These are phyloP conservation scores for Cornus suecica DNA, from an alignment of 148 eudicot genomes.

Conservation along the genomic window DNA sequence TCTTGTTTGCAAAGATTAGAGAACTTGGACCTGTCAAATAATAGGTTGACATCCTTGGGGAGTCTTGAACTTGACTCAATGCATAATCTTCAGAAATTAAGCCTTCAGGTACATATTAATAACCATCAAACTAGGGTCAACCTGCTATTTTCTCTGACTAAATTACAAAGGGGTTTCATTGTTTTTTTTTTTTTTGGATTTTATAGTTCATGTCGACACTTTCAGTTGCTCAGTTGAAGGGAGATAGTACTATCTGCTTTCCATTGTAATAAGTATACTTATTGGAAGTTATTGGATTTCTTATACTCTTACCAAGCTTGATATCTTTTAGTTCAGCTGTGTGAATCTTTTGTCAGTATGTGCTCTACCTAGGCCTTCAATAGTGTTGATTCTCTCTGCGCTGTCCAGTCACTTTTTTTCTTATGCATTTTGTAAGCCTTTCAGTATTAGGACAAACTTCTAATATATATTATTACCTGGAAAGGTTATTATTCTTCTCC, in stretches of 20 bases:
- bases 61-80: conserved; percentile 59
- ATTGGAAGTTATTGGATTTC: neutral
- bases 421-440: too few relatives aligned
- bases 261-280: neutral
- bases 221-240: neutral
- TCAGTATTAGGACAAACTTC: too few relatives aligned
- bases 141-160: neutral
- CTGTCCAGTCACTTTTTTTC: too few relatives aligned
- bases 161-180: neutral
- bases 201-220: neutral
- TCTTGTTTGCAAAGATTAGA: conserved; percentile 64
- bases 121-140: neutral
- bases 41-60: conserved; percentile 71
- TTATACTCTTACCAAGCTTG: neutral
- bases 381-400: neutral
- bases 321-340: neutral
- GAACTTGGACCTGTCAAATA: conserved; percentile 79
- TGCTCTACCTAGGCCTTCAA: neutral
- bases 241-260: conserved; percentile 3
- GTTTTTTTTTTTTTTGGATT: neutral
- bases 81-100: conserved; percentile 67
- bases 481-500: neutral
- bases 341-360: neutral
- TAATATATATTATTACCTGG: neutral
- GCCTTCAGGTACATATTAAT: conserved; percentile 67